Evolutionary conservation across 305 asterid species (phyloP).

Genomic region (Fraxinus albicans): DNA sequence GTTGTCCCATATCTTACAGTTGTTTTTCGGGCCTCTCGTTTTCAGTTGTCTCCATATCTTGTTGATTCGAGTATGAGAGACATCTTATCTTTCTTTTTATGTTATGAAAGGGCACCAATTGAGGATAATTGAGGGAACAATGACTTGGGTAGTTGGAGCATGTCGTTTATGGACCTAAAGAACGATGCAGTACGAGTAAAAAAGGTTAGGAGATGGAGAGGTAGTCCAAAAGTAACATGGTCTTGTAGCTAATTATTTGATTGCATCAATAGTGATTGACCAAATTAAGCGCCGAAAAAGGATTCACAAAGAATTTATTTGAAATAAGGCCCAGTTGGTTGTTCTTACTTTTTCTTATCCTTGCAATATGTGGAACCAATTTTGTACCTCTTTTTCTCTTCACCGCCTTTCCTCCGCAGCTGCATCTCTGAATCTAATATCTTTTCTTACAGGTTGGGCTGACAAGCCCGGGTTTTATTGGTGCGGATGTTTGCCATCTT

Average conservation of each 20-base stretch:
- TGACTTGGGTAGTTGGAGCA: neutral
- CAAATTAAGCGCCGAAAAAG: neutral
- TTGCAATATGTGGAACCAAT: neutral
- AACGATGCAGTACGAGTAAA: neutral
- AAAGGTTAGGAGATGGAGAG: neutral
- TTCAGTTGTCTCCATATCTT: neutral
- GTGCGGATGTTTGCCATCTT: constrained; percentile 63
- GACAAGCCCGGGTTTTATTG: constrained; percentile 54
- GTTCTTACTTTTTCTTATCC: neutral
- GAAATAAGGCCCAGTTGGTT: neutral
- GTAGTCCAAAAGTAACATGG: neutral
- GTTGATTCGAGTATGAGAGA: neutral
- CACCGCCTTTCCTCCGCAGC: neutral
- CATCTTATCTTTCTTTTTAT: neutral
- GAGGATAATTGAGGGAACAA: neutral
- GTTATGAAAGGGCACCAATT: neutral
- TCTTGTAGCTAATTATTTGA: neutral
- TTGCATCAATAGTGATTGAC: neutral
- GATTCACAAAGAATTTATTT: neutral
- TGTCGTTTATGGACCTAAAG: neutral
- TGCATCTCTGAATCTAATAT: neutral
- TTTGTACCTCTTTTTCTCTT: neutral
- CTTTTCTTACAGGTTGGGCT: constrained; percentile 43
- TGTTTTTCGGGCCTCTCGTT: neutral
- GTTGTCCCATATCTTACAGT: neutral